Base-by-base conservation (phyloP, 1,284 basidiomycete species). In the Trichosporon ovoides region DNA sequence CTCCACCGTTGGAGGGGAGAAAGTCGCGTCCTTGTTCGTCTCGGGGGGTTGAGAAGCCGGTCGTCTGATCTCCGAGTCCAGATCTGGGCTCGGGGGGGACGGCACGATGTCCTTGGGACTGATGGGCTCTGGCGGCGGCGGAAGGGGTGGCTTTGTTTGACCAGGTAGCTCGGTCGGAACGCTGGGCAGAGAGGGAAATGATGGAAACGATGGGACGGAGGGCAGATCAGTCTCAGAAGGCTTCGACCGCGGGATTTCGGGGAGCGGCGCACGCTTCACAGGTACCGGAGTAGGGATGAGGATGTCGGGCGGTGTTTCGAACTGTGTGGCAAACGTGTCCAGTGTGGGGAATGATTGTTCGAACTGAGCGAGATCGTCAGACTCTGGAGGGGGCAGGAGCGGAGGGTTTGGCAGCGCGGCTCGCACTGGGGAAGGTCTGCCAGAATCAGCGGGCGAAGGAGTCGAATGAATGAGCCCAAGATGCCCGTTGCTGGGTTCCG, bases 301-400 rank as follows among this genome's bases (percentile, higher is more conserved):
- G 28, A 46, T 34, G 13, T 54, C 38, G 7, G 53, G n/a, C 9
- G 20, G 28, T 13, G 10, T 48, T 14, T 48, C 51, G 56, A 71
- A 76, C 51, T 72, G 70, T 52, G 72, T 73, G 46, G 69, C 71
- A 58, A 77, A 72, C 19, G 75, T 72, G 56, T 63, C 68, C 18
- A 77, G 58, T 2, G 75, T 74, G 0, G 76, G 76, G 61, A 77
- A 77, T 0, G 66, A 62, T 35, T 65, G 65, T 35, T 71, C 69
- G 52, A 77, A 77, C 18, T 71, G 68, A 24, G 49, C 34, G 19
- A 58, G 49, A 7, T 38, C 38, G 49, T 52, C 50, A 20, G 19
- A 34, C 12, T 20, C 24, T 7, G 48, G 34, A 11, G 46, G 31
- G 3, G 16, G 20, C 12, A 14, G 13, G 7, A 31, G 38, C 28